Percentiles rank a stretch among this genome's conserved stretches.
Conservation (phyloP, 2,329 filamentous ascomycete species). For the Orbilia brochopaga region DNA sequence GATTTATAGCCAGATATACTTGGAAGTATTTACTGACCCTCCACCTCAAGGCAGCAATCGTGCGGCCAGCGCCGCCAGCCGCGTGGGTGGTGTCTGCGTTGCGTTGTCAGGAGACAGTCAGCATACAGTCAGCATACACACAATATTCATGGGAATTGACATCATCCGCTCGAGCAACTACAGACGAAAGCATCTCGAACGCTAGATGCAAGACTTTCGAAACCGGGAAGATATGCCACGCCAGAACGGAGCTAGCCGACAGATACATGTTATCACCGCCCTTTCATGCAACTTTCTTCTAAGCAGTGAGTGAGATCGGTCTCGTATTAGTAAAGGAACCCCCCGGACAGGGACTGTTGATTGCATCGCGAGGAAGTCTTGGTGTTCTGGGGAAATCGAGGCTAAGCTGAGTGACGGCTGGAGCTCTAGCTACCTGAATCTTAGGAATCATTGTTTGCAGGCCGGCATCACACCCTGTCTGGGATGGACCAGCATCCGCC, state of each 20-base stretch:
- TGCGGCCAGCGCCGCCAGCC: too few relatives aligned
- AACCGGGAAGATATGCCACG: slow-evolving; percentile 28
- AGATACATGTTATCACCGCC: neutral
- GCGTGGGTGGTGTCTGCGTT: too few relatives aligned
- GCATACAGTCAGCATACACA: too few relatives aligned
- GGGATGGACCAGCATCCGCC: slow-evolving; percentile 8
- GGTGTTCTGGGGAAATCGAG: slow-evolving; percentile 22
- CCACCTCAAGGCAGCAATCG: too few relatives aligned
- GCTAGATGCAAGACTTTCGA: neutral
- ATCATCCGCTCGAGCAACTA: neutral
- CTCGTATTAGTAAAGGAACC: slow-evolving; percentile 9
- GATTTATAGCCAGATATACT: too few relatives aligned
- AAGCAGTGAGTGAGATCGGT: neutral
- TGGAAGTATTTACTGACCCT: too few relatives aligned
- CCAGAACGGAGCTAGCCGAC: slow-evolving; percentile 24
- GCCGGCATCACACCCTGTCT: slow-evolving; percentile 18
- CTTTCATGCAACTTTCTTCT: neutral
- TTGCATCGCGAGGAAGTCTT: neutral
- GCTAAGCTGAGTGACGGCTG: slow-evolving; percentile 32
- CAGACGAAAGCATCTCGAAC: neutral
- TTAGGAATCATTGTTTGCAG: slow-evolving; percentile 48
- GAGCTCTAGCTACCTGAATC: slow-evolving; percentile 26
- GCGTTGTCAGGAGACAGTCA: too few relatives aligned
- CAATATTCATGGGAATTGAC: too few relatives aligned
- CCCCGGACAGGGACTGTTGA: neutral